Percentiles rank a stretch among this genome's conserved stretches.
Evolutionary conservation across 768 basidiomycete species (phyloP).

Genomic region (Tylopilus subfusipes): DNA sequence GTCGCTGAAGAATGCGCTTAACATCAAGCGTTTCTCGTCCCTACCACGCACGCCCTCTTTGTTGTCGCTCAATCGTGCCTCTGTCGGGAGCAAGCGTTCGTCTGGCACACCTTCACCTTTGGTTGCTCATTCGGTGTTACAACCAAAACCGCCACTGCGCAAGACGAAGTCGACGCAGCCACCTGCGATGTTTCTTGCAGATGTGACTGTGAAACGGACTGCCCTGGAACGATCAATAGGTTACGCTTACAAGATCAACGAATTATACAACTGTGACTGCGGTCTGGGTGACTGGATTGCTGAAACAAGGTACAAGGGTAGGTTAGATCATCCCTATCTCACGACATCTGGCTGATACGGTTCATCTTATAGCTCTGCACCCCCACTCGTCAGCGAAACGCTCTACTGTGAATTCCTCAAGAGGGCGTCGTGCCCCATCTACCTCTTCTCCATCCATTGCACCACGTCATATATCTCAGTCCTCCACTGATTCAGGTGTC

Average conservation of each 20-base stretch:
- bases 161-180: conserved; percentile 47
- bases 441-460: conserved; percentile 46
- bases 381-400: conserved; percentile 28
- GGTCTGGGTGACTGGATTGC: conserved; percentile 76
- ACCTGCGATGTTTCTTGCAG: conserved; percentile 66
- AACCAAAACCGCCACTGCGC: conserved; percentile 20
- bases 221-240: conserved; percentile 64
- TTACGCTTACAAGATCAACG: conserved; percentile 82
- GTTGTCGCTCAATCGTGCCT: conserved; percentile 36
- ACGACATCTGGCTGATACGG: conserved; percentile 1
- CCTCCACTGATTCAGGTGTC: conserved; percentile 69
- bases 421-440: conserved; percentile 32
- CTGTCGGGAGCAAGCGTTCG: conserved; percentile 22
- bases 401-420: conserved; percentile 19
- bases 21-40: conserved; percentile 47
- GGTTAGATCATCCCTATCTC: not conserved
- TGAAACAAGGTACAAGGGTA: conserved; percentile 55
- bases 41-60: conserved; percentile 67
- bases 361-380: conserved; percentile 17
- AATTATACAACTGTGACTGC: conserved; percentile 69
- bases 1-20: conserved; percentile 25
- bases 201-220: conserved; percentile 54
- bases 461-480: conserved; percentile 64
- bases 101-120: conserved; percentile 26
- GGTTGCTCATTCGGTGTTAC: conserved; percentile 33